These are phyloP conservation scores for Evansstolkia leycettana DNA, from an alignment of 495 filamentous ascomycete genomes.

Conservation along the genomic window DNA sequence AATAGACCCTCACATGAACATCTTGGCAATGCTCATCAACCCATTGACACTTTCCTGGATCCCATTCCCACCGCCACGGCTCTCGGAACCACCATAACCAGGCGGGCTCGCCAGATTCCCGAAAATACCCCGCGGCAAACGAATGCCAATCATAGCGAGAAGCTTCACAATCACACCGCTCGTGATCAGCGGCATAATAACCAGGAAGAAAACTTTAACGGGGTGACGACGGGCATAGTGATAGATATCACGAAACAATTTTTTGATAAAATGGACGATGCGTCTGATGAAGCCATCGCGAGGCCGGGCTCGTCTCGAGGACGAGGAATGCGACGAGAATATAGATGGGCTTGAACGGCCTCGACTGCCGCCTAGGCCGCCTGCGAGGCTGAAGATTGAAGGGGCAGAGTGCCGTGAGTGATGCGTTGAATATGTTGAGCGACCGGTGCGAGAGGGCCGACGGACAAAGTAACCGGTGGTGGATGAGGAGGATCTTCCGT, in stretches of 20 bases:
- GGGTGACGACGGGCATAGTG: constrained; percentile 69
- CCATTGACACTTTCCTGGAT: constrained; percentile 35
- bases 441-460: constrained; percentile 22
- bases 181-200: constrained; percentile 72
- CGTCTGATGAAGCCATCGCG: constrained; percentile 63
- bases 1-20: constrained; percentile 44
- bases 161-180: constrained; percentile 66
- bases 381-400: constrained; percentile 40
- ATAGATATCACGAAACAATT: constrained; percentile 59
- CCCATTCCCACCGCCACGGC: constrained; percentile 18
- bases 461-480: constrained; percentile 17
- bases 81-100: constrained; percentile 18
- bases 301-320: constrained; percentile 48
- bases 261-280: constrained; percentile 56
- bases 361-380: constrained; percentile 14
- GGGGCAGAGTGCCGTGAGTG: constrained; percentile 31
- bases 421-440: constrained; percentile 26
- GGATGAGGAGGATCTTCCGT: constrained; percentile 22
- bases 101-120: constrained; percentile 35
- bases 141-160: constrained; percentile 61
- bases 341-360: constrained; percentile 37
- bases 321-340: constrained; percentile 44
- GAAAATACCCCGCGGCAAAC: constrained; percentile 50
- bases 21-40: constrained; percentile 48
- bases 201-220: constrained; percentile 70